These are phyloP conservation scores for Suillus spraguei DNA, from an alignment of 768 basidiomycete genomes.

Conservation along the genomic window DNA sequence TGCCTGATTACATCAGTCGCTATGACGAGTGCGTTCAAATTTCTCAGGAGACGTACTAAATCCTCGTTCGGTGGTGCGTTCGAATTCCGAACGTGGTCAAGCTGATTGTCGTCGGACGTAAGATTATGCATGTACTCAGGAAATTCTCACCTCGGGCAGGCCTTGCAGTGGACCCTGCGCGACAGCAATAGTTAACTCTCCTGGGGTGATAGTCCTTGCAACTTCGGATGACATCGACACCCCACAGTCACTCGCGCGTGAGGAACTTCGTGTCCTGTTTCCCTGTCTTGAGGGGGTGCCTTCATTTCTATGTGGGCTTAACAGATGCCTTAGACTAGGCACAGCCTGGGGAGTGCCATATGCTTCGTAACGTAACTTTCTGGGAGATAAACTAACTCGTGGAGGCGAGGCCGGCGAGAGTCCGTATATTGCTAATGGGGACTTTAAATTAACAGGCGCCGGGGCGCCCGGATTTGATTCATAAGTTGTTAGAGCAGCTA, in stretches of 20 bases:
- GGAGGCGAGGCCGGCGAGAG: slow-evolving; percentile 22
- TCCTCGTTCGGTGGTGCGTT: slow-evolving; percentile 18
- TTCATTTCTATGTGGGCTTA: slow-evolving; percentile 33
- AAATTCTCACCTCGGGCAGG: slow-evolving; percentile 21
- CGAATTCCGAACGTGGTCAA: neutral
- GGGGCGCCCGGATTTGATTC: slow-evolving; percentile 20
- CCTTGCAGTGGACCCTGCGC: slow-evolving; percentile 19
- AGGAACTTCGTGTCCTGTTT: slow-evolving; percentile 35
- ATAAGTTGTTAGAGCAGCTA: slow-evolving; percentile 48
- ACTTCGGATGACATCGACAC: slow-evolving; percentile 32
- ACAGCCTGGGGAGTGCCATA: slow-evolving; percentile 64
- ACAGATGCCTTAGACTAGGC: slow-evolving; percentile 42
- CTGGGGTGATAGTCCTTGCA: slow-evolving; percentile 31
- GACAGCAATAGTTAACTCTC: slow-evolving; percentile 32
- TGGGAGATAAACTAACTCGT: slow-evolving; percentile 35
- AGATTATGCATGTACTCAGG: neutral
- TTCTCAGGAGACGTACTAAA: slow-evolving; percentile 20
- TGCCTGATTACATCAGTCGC: slow-evolving; percentile 30
- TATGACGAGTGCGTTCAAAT: neutral
- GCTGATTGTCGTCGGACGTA: slow-evolving; percentile 10
- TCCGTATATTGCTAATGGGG: slow-evolving; percentile 20
- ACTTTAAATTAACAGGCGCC: slow-evolving; percentile 12
- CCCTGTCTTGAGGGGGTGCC: slow-evolving; percentile 41
- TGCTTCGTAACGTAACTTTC: slow-evolving; percentile 67
- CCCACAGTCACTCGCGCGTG: slow-evolving; percentile 24